Evolutionary conservation across 352 stramenopile genomes (phyloP).

Genomic region (Phytophthora sojae): DNA sequence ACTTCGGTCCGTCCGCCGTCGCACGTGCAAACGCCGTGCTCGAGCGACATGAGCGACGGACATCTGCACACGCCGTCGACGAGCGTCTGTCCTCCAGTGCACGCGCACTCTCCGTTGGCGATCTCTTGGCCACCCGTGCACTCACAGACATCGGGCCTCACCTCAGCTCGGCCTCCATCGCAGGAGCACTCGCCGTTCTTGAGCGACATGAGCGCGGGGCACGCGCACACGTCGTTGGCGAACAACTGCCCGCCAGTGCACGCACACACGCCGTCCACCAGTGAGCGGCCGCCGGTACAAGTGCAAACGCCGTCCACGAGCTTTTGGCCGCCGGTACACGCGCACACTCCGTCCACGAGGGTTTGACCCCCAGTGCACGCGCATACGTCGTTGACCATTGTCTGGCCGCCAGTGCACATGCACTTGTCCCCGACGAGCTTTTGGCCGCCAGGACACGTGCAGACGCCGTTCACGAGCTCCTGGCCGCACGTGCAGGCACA

Average conservation of each 20-base stretch:
- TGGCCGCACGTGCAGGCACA: constrained; percentile 7
- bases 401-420: constrained; percentile 1
- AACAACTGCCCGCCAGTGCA: neutral
- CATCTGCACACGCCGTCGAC: neutral
- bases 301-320: neutral
- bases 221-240: neutral
- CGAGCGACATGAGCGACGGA: neutral
- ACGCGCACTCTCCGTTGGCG: neutral
- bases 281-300: neutral
- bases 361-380: neutral
- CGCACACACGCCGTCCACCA: constrained; percentile 5
- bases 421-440: neutral
- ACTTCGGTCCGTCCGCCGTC: neutral
- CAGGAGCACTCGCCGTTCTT: neutral
- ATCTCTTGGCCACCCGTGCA: neutral
- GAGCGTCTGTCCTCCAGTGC: neutral
- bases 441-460: constrained; percentile 7
- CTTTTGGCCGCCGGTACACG: neutral
- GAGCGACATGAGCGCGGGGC: neutral
- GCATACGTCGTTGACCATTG: neutral
- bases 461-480: constrained; percentile 1
- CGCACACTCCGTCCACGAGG: constrained; percentile 3
- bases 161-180: neutral
- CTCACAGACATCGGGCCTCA: neutral
- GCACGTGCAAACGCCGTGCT: neutral